Percentiles rank a stretch among this genome's conserved stretches.
Evolutionary conservation across 306 rosid species (phyloP).

Genomic region (Medicago ruthenica): DNA sequence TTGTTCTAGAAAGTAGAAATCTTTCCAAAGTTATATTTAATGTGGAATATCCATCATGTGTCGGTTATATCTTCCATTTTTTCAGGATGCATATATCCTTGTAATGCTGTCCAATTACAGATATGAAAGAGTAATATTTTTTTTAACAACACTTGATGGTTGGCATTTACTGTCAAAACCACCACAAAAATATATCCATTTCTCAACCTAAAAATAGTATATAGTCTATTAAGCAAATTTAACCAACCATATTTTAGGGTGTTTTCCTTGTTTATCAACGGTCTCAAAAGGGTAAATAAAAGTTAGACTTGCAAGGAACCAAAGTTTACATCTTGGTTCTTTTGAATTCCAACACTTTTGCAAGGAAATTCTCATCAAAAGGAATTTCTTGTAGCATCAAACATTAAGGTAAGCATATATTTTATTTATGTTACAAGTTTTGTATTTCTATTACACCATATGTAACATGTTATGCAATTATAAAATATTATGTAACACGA

Average conservation of each 20-base stretch:
- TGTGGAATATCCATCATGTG: conserved; percentile 31
- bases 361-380: not conserved
- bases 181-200: conserved; percentile 39
- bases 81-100: not conserved
- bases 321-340: conserved; percentile 42
- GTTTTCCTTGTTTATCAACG: conserved; percentile 33
- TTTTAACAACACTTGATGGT: conserved; percentile 34
- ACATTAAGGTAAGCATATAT: conserved; percentile 35
- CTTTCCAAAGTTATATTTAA: not conserved
- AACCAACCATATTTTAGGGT: conserved; percentile 54
- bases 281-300: conserved; percentile 29
- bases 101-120: conserved; percentile 24
- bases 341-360: conserved; percentile 41
- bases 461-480: conserved; percentile 21
- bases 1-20: not conserved
- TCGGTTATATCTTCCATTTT: not conserved
- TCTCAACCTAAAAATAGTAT: conserved; percentile 47
- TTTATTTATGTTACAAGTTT: not conserved
- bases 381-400: conserved; percentile 35
- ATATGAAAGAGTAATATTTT: not conserved
- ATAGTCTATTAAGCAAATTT: conserved; percentile 12
- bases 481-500: not conserved
- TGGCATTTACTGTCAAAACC: conserved; percentile 40
- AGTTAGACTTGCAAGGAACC: conserved; percentile 48
- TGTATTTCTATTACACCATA: not conserved